Conservation (phyloP, 257 asterid genomes). For the Dorcoceras hygrometricum region DNA sequence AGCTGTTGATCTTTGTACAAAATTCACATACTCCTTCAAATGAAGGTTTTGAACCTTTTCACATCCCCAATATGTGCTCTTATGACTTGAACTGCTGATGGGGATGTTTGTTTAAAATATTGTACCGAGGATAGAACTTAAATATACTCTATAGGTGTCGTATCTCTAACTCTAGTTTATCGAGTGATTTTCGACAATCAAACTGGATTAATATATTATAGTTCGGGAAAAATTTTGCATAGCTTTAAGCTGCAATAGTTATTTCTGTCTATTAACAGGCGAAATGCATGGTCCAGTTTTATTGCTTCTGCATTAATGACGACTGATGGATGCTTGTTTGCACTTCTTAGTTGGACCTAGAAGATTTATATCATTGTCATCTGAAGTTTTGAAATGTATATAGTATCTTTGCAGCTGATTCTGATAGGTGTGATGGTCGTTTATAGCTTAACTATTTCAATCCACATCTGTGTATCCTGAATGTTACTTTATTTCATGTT, state of each 20-base stretch:
- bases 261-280: conserved; percentile 15
- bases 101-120: conserved; percentile 25
- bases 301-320: conserved; percentile 2
- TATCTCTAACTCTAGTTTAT: conserved; percentile 19
- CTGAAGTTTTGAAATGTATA: background rate
- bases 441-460: background rate
- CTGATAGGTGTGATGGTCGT: background rate
- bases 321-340: conserved; percentile 16
- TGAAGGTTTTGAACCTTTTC: conserved; percentile 28
- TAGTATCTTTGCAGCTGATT: background rate
- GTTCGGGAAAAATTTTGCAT: conserved; percentile 3
- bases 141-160: conserved; percentile 18
- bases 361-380: background rate
- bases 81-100: conserved; percentile 15
- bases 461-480: conserved; percentile 5
- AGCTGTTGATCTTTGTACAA: conserved; percentile 23
- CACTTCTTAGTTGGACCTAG: conserved; percentile 3
- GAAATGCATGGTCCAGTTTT: conserved; percentile 10
- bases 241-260: conserved; percentile 20
- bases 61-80: conserved; percentile 12
- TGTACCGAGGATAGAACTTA: conserved; percentile 25
- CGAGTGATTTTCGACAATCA: conserved; percentile 16
- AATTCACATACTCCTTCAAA: conserved; percentile 15
- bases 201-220: conserved; percentile 4
- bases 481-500: background rate